phyloP scores from a whole-genome alignment of 352 stramenopile genomes.

The Globisporangium abappressorium region DNA sequence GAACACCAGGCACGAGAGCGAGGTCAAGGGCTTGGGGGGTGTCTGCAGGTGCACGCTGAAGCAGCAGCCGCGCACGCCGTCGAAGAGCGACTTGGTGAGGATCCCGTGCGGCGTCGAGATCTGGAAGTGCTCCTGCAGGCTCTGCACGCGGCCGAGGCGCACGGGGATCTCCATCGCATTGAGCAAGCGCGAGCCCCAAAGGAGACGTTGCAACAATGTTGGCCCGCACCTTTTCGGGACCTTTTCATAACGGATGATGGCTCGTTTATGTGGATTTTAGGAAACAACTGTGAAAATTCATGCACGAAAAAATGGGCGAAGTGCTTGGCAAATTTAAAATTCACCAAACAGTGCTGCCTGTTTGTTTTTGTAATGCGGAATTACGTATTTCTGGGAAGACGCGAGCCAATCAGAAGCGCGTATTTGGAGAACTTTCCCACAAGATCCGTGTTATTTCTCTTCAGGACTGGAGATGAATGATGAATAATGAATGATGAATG shows the following conservation, averaged over 20 bases:
- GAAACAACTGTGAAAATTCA: background rate
- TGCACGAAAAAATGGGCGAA: no score
- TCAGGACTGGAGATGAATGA: background rate
- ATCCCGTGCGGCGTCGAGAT: constrained; percentile 8
- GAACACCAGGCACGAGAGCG: constrained; percentile 41
- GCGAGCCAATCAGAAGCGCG: constrained; percentile 8
- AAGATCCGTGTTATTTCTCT: background rate
- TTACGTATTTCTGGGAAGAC: background rate
- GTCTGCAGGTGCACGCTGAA: constrained; percentile 42
- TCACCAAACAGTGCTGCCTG: background rate
- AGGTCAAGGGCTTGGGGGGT: background rate
- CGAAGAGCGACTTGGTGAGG: constrained; percentile 19
- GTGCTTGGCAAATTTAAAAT: background rate
- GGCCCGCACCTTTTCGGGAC: background rate
- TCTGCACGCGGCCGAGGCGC: constrained; percentile 15
- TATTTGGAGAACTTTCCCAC: constrained; percentile 9
- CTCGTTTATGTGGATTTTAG: background rate
- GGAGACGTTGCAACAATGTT: no score
- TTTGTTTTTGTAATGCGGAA: background rate
- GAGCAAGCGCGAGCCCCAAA: no score
- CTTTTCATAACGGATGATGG: background rate
- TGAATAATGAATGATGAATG: background rate
- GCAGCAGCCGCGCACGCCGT: constrained; percentile 28
- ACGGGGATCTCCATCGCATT: constrained; percentile 21
- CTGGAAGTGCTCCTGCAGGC: constrained; percentile 23